phyloP scores from a whole-genome alignment of 257 asterid genomes.

The Prunella vulgaris region DNA sequence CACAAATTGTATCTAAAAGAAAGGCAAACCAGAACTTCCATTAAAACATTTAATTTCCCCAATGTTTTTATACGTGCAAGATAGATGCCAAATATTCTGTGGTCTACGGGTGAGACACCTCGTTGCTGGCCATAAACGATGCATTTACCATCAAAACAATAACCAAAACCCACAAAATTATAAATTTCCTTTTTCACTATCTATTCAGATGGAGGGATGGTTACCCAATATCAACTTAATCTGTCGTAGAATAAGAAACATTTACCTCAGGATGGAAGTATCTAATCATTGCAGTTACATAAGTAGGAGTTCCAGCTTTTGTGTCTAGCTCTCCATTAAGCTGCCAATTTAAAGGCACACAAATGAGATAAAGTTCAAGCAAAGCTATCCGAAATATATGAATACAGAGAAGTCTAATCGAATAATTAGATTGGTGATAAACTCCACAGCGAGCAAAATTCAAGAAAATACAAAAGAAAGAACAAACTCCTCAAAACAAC shows the following conservation, averaged over 20 bases:
- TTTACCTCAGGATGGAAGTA: constrained; percentile 61
- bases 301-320: constrained; percentile 61
- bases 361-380: constrained; percentile 5
- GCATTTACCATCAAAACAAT: not conserved
- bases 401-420: constrained; percentile 3
- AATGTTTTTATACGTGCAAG: not conserved
- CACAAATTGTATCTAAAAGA: not conserved
- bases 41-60: not conserved
- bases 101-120: not conserved
- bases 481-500: not conserved
- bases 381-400: not conserved
- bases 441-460: not conserved
- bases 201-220: not conserved
- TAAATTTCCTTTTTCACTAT: not conserved
- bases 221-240: not conserved
- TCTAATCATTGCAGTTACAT: constrained; percentile 56
- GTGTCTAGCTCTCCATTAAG: constrained; percentile 89
- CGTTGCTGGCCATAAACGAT: not conserved
- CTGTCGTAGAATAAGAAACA: not conserved
- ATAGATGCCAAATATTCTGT: not conserved
- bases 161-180: not conserved
- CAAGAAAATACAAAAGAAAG: not conserved
- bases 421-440: not conserved
- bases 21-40: not conserved
- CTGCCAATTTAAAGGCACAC: constrained; percentile 32